Evolutionary conservation across 2,329 filamentous ascomycete genomes (phyloP), one percentile per base, ranked within the genome.

Genomic region (Aaosphaeria arxii): DNA sequence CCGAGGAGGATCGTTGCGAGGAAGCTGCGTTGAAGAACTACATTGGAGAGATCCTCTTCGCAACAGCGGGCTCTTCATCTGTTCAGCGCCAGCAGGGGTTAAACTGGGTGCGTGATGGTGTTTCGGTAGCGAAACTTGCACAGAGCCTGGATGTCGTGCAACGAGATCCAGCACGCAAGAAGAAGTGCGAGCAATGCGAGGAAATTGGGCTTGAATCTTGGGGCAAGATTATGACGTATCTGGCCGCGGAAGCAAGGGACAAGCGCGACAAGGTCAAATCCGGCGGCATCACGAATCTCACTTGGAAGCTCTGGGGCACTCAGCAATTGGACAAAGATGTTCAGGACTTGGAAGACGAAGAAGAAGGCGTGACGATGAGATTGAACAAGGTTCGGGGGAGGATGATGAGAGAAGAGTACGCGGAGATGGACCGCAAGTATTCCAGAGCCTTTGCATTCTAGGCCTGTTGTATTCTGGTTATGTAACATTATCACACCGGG

Each of bases 41-140:
- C 70, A 92, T 97, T 53, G 92, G 92, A 49, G 92, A 97, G 73
- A 95, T 97, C 44, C 79, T 97, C 31, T 96, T 88, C 69, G 82
- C 89, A 0, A 81, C 81, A 4, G 79, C 81, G n/a, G 72, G 75
- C 4, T 51, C 64, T 4, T 69, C 67, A 44, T 46, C 50, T 46
- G 42, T 52, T 7, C 55, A 64, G 13, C 74, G 69, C 13, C 74
- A 76, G 44, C 85, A 87, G 51, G 92, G 91, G 0, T 77, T 96
- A 2, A 84, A 85, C 5, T 97, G 92, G 92, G 96, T 92, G 1
- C 83, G 90, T 47, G 89, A 96, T 53, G 91, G 87, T 29, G 89
- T 95, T 1, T 67, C 64, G 0, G 74, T 88, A 1, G 87, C 91
- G 3, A 91, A 91, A 70, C 78, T 85, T 51, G 84, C 63, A 7